Evolutionary conservation across 345 rosid genomes (phyloP), one percentile per base, ranked within the genome.

Genomic region (Rhodomyrtus tomentosa): DNA sequence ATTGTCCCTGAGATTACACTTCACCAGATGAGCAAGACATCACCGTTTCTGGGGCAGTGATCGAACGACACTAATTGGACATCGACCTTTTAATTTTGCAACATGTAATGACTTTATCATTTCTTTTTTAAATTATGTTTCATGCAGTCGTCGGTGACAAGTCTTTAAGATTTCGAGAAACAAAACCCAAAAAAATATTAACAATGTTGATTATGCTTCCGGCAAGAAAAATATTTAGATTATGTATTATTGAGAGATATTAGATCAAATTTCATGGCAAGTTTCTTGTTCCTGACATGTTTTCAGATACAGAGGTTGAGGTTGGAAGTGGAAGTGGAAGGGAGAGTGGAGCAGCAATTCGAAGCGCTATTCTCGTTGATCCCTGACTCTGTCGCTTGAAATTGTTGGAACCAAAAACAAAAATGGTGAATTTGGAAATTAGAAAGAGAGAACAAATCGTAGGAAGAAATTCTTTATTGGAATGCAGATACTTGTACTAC

Each of bases 321-420:
- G 81, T 14, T 88, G 85, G 98, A 94, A 74, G 74, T 95, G 13
- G 95, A 93, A 86, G 92, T 92, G 73, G 85, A n/a, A n/a, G n/a
- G n/a, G n/a, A n/a, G 90, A 53, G 91, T 91, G 55, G 89, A 83
- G 89, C 92, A 90, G 85, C 96, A 91, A 82, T 89, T 93, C 20
- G 93, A 90, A 82, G 86, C 91, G 88, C 42, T 93, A 81, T 82
- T 91, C 5, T 79, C 87, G 2, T 89, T 91, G 72, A 86, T 93
- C 29, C 93, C 93, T 81, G 90, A 85, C 85, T 88, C 88, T 42
- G 62, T 93, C 1, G 24, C 72, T 20, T 92, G 85, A 83, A 90
- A 84, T 38, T 38, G 40, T 38, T 38, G 40, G 5, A 38, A 38
- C 5, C 40, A 38, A 3, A 3, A 38, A 38, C 5, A 38, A 38